Evolutionary conservation across 1,284 basidiomycete genomes (phyloP).

Genomic region (Tilletia caries): DNA sequence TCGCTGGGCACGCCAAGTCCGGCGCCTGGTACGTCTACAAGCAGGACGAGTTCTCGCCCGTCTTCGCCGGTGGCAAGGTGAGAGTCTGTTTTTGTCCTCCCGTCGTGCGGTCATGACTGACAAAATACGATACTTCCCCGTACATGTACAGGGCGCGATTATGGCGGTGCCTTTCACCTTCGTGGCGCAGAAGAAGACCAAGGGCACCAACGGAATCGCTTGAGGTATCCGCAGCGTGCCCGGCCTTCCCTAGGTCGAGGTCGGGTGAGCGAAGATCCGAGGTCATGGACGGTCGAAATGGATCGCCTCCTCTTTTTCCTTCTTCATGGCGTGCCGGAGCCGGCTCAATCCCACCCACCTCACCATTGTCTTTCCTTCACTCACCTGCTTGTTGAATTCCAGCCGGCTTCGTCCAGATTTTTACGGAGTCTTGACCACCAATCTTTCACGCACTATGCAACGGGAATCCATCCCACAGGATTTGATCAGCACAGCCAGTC

Average conservation of each 20-base stretch:
- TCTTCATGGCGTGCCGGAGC: too few relatives aligned
- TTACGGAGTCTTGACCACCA: too few relatives aligned
- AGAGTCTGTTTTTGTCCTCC: neutral
- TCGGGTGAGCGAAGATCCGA: too few relatives aligned
- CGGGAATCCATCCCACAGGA: too few relatives aligned
- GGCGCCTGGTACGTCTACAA: conserved; percentile 8
- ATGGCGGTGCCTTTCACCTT: neutral
- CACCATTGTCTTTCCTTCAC: too few relatives aligned
- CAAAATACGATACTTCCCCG: neutral
- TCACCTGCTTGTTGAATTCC: too few relatives aligned
- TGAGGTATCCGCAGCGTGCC: neutral
- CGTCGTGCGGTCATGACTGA: neutral
- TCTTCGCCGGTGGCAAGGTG: conserved; percentile 8
- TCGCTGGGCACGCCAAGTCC: neutral
- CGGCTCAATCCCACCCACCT: too few relatives aligned
- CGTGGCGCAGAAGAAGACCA: neutral
- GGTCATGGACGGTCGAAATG: too few relatives aligned
- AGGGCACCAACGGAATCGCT: neutral
- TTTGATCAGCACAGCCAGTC: too few relatives aligned
- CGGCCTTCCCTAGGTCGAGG: neutral
- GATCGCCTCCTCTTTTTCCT: too few relatives aligned
- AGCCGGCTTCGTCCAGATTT: too few relatives aligned
- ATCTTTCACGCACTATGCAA: too few relatives aligned
- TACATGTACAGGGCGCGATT: neutral
- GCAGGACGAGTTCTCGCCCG: conserved; percentile 1